Conservation (phyloP, 306 rosid genomes). For the Quercus bicolor region DNA sequence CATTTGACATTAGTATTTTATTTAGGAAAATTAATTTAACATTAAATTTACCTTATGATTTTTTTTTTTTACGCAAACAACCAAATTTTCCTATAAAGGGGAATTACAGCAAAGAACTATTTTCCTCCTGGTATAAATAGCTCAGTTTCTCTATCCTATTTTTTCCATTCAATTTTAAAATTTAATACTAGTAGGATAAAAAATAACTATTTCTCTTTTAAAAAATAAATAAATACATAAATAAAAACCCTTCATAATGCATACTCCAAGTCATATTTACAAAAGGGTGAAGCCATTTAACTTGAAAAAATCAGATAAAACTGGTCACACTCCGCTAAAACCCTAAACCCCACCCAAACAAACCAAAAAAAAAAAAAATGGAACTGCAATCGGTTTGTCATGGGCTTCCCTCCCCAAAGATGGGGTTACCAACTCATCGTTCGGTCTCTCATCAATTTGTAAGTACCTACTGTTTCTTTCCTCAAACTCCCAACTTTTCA, state of each 20-base stretch:
- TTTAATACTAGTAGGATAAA: no score
- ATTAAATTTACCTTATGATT: no score
- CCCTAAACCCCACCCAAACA: slow-evolving; percentile 26
- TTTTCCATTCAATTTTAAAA: no score
- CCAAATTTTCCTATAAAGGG: no score
- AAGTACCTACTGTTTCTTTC: background rate
- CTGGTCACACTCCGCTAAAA: slow-evolving; percentile 3
- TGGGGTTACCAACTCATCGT: slow-evolving; percentile 14
- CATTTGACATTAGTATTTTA: no score
- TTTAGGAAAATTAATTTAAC: no score
- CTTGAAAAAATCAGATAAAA: background rate
- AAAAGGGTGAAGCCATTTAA: background rate
- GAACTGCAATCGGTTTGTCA: slow-evolving; percentile 40
- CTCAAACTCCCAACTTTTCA: background rate
- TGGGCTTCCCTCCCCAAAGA: slow-evolving; percentile 34
- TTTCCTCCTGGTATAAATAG: no score
- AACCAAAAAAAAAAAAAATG: slow-evolving; percentile 13
- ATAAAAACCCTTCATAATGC: no score
- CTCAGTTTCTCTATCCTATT: no score
- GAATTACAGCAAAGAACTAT: no score
- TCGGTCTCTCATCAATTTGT: slow-evolving; percentile 19
- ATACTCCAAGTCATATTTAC: background rate
- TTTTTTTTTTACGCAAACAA: no score
- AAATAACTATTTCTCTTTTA: background rate
- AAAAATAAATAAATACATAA: background rate